Percentiles rank a stretch among this genome's conserved stretches.
phyloP scores from a whole-genome alignment of 352 stramenopile genomes.

The Phytophthora gonapodyides region DNA sequence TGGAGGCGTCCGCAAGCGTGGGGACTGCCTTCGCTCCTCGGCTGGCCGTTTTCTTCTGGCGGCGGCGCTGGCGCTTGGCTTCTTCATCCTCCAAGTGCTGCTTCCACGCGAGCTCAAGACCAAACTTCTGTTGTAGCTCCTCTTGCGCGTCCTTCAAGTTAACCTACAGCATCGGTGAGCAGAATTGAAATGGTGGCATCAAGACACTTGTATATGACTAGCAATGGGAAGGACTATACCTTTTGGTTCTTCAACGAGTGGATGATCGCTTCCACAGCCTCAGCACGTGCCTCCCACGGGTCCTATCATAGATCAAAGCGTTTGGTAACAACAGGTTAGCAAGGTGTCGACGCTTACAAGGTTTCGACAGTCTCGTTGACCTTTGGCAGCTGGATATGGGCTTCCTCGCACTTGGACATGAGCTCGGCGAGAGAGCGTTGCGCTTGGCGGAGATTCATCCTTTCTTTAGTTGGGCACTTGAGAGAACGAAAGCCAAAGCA shows the following conservation, averaged over 20 bases:
- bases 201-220: too few species aligned
- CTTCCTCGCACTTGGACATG: conserved; percentile 60
- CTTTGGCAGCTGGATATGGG: conserved; percentile 59
- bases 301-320: conserved; percentile 31
- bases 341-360: not conserved
- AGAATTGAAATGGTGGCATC: not conserved
- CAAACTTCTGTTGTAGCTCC: conserved; percentile 59
- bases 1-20: not conserved
- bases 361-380: conserved; percentile 21
- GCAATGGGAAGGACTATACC: conserved; percentile 14
- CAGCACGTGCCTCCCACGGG: conserved; percentile 38
- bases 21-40: conserved; percentile 6
- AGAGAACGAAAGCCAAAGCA: too few species aligned
- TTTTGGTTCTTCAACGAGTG: conserved; percentile 49
- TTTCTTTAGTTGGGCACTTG: not conserved
- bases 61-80: conserved; percentile 40
- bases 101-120: conserved; percentile 56
- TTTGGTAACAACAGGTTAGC: not conserved
- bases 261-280: conserved; percentile 45
- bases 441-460: conserved; percentile 72
- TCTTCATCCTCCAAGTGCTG: conserved; percentile 48
- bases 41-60: conserved; percentile 27
- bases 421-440: conserved; percentile 64
- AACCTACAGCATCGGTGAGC: conserved; percentile 15
- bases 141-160: conserved; percentile 57